Evolutionary conservation across 2,329 filamentous ascomycete species (phyloP), one percentile per base, ranked within the genome.

Genomic region (Penicillium sp.): DNA sequence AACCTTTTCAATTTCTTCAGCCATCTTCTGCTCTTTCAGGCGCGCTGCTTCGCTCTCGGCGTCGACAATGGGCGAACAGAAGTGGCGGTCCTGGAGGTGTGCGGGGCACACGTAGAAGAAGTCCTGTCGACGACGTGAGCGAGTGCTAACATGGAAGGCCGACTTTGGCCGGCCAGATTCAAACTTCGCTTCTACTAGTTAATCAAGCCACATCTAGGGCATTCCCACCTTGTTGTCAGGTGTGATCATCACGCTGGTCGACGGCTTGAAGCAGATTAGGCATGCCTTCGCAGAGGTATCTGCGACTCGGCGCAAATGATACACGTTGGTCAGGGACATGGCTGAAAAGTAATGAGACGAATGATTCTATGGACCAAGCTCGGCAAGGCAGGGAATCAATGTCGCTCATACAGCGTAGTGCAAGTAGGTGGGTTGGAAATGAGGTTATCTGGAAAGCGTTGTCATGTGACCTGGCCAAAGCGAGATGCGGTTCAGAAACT

Each of bases 251-350:
- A 98, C 94, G 65, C 89, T 96, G 6, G 88, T 87, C 60, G 89
- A 92, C 8, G 90, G 90, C 77, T 95, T 96, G 81, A 89, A 96
- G 82, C 95, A 98, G 63, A 98, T 87, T 76, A 92, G 90, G 77
- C 95, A 99, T 52, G 91, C 83, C 77, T 91, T 96, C 12, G 91
- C 85, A 1, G 89, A 85, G n/a, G 87, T 85, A 34, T 96, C 92
- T 12, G 92, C 92, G 38, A 98, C 94, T 67, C 88, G 91, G 52
- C 94, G 90, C 65, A 93, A 90, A 64, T 91, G 87, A 79, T 94
- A 98, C 34, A 90, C 77, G 72, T 98, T 98, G 43, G 86, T 85
- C 59, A 94, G 64, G 42, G 71, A 67, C 68, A 74, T 74, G 1
- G 93, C 34, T 20, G 22, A 17, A 8, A 4, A 50, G 10, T 5